A percentile compares a stretch with the other conserved stretches of the same genome.
Conservation (phyloP, 2,329 filamentous ascomycete species). For the Trichophyton schoenleinii region DNA sequence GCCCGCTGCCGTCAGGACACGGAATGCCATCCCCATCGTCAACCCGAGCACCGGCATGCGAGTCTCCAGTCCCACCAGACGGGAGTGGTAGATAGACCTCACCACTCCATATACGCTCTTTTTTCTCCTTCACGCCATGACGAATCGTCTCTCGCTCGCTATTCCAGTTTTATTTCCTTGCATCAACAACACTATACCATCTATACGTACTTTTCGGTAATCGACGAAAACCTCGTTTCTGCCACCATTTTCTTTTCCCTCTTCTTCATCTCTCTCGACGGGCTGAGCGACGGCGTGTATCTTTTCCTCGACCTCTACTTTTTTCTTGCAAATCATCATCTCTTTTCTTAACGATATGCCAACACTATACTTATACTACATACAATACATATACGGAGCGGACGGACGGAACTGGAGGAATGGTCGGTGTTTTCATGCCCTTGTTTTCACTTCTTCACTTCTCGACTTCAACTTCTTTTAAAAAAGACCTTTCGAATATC, state of each 20-base stretch:
- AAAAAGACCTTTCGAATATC: not conserved
- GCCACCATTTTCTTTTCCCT: not conserved
- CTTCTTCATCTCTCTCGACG: slow-evolving; percentile 7
- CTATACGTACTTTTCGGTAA: slow-evolving; percentile 9
- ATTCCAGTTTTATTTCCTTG: not conserved
- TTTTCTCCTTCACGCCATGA: not conserved
- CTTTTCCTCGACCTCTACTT: not conserved
- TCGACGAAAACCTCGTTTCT: slow-evolving; percentile 3
- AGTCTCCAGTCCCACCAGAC: slow-evolving; percentile 69
- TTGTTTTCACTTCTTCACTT: not conserved
- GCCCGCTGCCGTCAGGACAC: slow-evolving; percentile 72
- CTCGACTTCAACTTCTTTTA: not conserved
- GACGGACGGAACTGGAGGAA: not conserved
- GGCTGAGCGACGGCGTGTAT: slow-evolving; percentile 9
- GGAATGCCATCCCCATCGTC: slow-evolving; percentile 95
- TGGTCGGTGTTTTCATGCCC: slow-evolving; percentile 1
- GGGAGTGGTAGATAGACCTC: slow-evolving; percentile 18
- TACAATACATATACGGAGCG: slow-evolving; percentile 3
- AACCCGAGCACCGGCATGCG: slow-evolving; percentile 83
- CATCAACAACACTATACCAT: slow-evolving; percentile 4
- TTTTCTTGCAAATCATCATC: not conserved
- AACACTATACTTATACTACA: slow-evolving; percentile 3
- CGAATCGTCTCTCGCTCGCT: not conserved
- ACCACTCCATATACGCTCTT: not conserved
- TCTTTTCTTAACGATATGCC: not conserved